A percentile compares a stretch with the other conserved stretches of the same genome.
Evolutionary conservation across 176 grass and related monocot genomes (phyloP).

Genomic region (Triticum turgidum): DNA sequence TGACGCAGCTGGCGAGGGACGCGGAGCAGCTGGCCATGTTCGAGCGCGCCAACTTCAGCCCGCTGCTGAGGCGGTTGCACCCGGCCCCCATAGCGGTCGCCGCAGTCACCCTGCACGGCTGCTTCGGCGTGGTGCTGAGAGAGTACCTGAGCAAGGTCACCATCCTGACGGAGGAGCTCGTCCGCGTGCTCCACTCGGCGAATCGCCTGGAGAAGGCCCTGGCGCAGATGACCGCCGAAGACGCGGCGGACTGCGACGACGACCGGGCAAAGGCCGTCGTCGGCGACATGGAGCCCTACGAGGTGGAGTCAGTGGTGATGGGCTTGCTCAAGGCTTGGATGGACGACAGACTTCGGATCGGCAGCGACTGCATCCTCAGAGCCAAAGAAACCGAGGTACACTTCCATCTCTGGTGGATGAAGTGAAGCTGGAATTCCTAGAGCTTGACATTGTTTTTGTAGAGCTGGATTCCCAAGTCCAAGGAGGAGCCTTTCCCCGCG

Average conservation of each 20-base stretch:
- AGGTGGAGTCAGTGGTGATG: conserved; percentile 78
- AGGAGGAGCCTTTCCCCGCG: conserved; percentile 65
- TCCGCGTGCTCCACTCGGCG: conserved; percentile 71
- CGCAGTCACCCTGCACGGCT: conserved; percentile 68
- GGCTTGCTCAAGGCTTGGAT: conserved; percentile 87
- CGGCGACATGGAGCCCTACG: conserved; percentile 82
- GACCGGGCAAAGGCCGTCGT: conserved; percentile 58
- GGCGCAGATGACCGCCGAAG: conserved; percentile 79
- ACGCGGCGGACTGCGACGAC: conserved; percentile 59
- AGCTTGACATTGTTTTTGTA: neutral
- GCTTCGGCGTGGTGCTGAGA: conserved; percentile 79
- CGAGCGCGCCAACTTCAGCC: conserved; percentile 73
- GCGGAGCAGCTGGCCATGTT: conserved; percentile 60
- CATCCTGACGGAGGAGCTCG: conserved; percentile 77
- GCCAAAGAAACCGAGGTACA: conserved; percentile 87
- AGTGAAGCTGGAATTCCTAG: no score
- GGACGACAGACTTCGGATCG: conserved; percentile 70
- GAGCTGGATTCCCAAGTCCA: conserved; percentile 92
- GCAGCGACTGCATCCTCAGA: conserved; percentile 64
- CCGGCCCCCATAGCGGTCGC: conserved; percentile 57
- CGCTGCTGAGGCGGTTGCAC: conserved; percentile 68
- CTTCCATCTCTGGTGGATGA: no score
- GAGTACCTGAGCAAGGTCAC: conserved; percentile 54
- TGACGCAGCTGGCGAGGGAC: conserved; percentile 68
- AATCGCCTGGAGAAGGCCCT: conserved; percentile 75